Base-by-base conservation (phyloP, 2,329 filamentous ascomycete species). In the Colletotrichum costaricense region DNA sequence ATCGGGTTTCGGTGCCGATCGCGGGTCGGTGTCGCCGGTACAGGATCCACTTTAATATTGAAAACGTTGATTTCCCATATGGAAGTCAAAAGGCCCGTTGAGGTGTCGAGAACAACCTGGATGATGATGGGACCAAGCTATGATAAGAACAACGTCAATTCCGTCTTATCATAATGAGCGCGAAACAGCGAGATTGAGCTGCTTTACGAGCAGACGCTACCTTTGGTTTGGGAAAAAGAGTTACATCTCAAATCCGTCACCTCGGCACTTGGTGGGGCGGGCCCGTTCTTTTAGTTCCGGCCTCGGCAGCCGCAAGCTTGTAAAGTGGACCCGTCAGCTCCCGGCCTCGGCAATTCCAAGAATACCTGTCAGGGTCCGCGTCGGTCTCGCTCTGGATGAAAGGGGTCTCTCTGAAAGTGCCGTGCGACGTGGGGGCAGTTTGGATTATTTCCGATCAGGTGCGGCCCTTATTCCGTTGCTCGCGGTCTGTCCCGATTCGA, bases 1-100 rank as follows among this genome's bases (percentile, higher is more conserved):
- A 60, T 49, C 55, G 69, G 64, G 22, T 22, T 54, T 68, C 65
- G 35, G 64, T 68, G 64, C 69, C 69, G 69, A 72, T 68, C 49
- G 49, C 69, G 57, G 49, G 49, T 68, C 69, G 69, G 64, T 28
- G 16, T 63, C 35, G 49, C 69, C 69, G 69, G 54, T 9, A 14
- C n/a, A 5, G 30, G 42, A 8, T 22, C 63, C 56, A 63, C 57
- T 28, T 14, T 0, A 24, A 30, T 28, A 16, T 30, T 64, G 19
- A 38, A 60, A 9, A 22, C 8, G 8, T 58, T 8, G n/a, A 30
- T 64, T 14, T 24, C 42, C 1, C 33, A 12, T 1, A 11, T 35
- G 11, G 33, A 3, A 42, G 38, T 7, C 14, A 19, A 19, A 16
- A n/a, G 8, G 5, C 42, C 3, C 19, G 4, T 22, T 49, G 19